Evolutionary conservation across 106 monocot genomes (phyloP).

Genomic region (Chionographis japonica): DNA sequence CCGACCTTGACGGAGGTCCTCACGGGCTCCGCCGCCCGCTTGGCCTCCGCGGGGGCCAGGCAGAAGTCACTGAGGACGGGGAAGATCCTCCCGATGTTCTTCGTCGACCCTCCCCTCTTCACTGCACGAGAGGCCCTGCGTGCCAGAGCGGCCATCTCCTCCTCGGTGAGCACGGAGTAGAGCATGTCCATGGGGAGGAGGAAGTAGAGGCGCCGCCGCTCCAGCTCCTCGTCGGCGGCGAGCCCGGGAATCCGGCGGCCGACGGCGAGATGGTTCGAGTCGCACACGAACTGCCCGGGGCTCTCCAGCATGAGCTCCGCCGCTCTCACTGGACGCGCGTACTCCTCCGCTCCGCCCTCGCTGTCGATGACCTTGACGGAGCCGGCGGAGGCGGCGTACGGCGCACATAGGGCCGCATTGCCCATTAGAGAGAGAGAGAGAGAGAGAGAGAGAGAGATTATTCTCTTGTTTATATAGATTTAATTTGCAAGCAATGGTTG

Average conservation of each 20-base stretch:
- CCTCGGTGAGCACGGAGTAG: constrained; percentile 79
- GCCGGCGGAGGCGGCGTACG: constrained; percentile 3
- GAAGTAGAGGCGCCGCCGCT: constrained; percentile 41
- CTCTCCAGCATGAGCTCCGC: constrained; percentile 45
- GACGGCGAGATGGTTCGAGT: constrained; percentile 37
- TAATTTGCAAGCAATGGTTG: not conserved
- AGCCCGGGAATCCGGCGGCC: constrained; percentile 52
- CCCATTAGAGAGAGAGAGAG: constrained; percentile 28
- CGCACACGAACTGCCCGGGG: constrained; percentile 59
- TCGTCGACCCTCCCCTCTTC: constrained; percentile 3
- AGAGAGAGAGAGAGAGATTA: not conserved
- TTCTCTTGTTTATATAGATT: not conserved
- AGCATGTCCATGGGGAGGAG: constrained; percentile 74
- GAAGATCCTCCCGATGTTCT: constrained; percentile 13
- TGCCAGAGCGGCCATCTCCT: constrained; percentile 44
- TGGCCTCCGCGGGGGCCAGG: constrained; percentile 16
- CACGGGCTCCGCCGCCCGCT: not conserved
- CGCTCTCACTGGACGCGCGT: constrained; percentile 18
- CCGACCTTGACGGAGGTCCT: not conserved
- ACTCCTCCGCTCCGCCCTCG: constrained; percentile 28
- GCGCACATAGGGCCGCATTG: constrained; percentile 23
- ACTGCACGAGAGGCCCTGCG: constrained; percentile 11
- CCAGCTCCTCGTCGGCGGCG: constrained; percentile 35
- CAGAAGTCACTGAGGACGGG: constrained; percentile 43
- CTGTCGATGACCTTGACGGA: constrained; percentile 25